These are phyloP conservation scores for Annona squamosa DNA, from an alignment of 164 flowering plant species.

Conservation along the genomic window DNA sequence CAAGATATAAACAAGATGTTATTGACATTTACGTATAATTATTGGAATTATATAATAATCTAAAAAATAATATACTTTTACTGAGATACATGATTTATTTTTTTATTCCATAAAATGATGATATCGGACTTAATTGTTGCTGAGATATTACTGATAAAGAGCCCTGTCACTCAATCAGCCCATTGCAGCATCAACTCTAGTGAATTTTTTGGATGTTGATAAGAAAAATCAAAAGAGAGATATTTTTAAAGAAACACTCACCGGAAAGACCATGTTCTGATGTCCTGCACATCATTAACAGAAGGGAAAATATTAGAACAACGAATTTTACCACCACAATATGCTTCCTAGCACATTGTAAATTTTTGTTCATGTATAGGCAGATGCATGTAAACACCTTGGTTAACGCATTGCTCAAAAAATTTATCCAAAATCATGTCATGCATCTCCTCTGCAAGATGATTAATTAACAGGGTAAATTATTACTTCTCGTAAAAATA, in stretches of 20 bases:
- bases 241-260: conserved; percentile 15
- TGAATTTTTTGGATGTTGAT: not conserved
- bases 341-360: not conserved
- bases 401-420: not conserved
- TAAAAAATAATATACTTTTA: too few species aligned
- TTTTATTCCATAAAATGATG: too few species aligned
- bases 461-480: not conserved
- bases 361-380: not conserved
- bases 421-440: too few species aligned
- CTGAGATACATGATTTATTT: too few species aligned
- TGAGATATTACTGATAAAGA: too few species aligned
- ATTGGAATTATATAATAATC: too few species aligned
- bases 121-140: too few species aligned
- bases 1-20: too few species aligned
- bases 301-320: conserved; percentile 14
- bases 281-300: conserved; percentile 39
- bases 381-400: not conserved
- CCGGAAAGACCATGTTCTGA: conserved; percentile 53
- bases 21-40: too few species aligned
- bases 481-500: too few species aligned
- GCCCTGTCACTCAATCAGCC: not conserved
- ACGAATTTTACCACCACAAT: not conserved
- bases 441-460: not conserved
- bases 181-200: not conserved
- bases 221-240: too few species aligned